phyloP scores from a whole-genome alignment of 2,329 filamentous ascomycete genomes.

The Aschersonia sp. region DNA sequence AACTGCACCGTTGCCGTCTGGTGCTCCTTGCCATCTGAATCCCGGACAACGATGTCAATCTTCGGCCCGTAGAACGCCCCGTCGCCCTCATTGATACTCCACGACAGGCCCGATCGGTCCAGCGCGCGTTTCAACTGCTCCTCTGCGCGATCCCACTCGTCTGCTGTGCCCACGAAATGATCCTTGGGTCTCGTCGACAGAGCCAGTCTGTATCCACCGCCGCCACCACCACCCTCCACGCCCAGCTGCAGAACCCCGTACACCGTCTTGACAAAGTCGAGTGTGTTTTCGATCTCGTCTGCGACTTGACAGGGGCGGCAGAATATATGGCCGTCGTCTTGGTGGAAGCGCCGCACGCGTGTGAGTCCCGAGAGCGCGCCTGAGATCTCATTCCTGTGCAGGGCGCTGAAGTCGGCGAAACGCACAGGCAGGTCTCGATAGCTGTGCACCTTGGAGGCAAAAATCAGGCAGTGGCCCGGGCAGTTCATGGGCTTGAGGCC shows the following conservation, averaged over 20 bases:
- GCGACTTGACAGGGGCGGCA: slow-evolving; percentile 65
- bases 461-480: slow-evolving; percentile 75
- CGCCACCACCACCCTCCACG: slow-evolving; percentile 16
- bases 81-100: slow-evolving; percentile 66
- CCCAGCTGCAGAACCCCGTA: slow-evolving; percentile 58
- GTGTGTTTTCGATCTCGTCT: slow-evolving; percentile 56
- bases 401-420: slow-evolving; percentile 73
- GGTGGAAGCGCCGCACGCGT: slow-evolving; percentile 73
- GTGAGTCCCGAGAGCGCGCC: slow-evolving; percentile 72
- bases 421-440: slow-evolving; percentile 72
- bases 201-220: slow-evolving; percentile 46
- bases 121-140: slow-evolving; percentile 22
- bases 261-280: slow-evolving; percentile 60
- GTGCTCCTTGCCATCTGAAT: slow-evolving; percentile 72
- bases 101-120: slow-evolving; percentile 56
- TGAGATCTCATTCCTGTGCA: slow-evolving; percentile 78
- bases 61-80: slow-evolving; percentile 88
- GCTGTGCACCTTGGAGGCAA: slow-evolving; percentile 56
- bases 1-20: slow-evolving; percentile 83
- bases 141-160: slow-evolving; percentile 42
- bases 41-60: slow-evolving; percentile 72
- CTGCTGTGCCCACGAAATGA: slow-evolving; percentile 60
- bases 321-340: slow-evolving; percentile 86
- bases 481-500: slow-evolving; percentile 91
- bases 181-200: slow-evolving; percentile 66